Base-by-base conservation (phyloP, 1,284 basidiomycete genomes). In the Cystobasidiaceae sp. region DNA sequence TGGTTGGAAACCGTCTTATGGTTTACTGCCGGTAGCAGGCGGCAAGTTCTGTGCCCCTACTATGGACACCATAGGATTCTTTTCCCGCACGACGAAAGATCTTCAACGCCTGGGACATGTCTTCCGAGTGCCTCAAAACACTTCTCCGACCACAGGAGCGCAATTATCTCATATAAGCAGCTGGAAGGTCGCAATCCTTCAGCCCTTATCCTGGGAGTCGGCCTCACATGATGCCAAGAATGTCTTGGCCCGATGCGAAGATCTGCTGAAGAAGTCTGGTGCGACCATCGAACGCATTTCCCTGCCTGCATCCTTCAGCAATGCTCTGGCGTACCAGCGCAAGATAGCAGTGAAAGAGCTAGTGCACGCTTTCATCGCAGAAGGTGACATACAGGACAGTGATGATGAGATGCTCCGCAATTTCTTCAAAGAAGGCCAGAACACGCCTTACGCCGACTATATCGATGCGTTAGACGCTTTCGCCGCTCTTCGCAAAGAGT, bases 1-100 rank as follows among this genome's bases (percentile, higher is more conserved):
- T 3, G 94, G 93, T 0, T 78, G 97, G 55, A 98, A 97, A 74
- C 93, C 94, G 0, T 93, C 91, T 0, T 97, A 97, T 72, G 94
- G 94, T 0, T 78, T 96, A 50, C 78, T 97, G 44, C 91, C 89
- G 72, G 83, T 92, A 72, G 89, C 87, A 84, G 94, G 94, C 2
- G 49, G 71, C 28, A 74, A 74, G 66, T 68, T 70, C 41, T 67
- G 51, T 37, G 68, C 70, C 13, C 55, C 67, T 34, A 71, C 71
- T 6, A 65, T 74, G 25, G 74, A 74, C 57, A 75, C 74, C 4
- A 63, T 75, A 13, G 74, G 73, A 9, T 48, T 74, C 6, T 74
- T 68, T 58, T 66, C 70, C 4, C 66, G 73, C 3, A 67, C 64
- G 7, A 33, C 69, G 9, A 58, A 68, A n/a, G 73, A 75, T 45